Conservation (phyloP, 2,329 filamentous ascomycete genomes). For the Hypoxylon sp. region DNA sequence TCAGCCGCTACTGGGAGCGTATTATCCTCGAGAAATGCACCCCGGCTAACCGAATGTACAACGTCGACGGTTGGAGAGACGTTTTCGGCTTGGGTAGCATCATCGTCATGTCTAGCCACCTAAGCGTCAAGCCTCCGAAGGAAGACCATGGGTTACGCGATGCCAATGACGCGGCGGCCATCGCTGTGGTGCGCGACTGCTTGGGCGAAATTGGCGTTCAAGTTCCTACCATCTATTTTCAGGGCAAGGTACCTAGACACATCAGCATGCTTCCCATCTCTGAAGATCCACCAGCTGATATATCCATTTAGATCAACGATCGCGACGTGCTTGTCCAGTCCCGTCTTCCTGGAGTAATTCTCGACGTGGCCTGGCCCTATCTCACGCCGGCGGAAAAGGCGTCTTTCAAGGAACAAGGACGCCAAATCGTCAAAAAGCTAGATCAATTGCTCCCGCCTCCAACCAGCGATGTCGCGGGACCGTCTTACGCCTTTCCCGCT, state of each 20-base stretch:
- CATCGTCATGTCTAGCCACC: conserved; percentile 56
- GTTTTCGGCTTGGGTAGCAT: conserved; percentile 60
- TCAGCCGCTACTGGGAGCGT: conserved; percentile 50
- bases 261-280: not conserved
- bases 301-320: conserved; percentile 33
- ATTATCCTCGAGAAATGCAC: conserved; percentile 53
- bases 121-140: conserved; percentile 10
- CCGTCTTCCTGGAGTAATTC: conserved; percentile 41
- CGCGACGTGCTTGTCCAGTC: conserved; percentile 37
- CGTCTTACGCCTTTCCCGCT: conserved; percentile 28
- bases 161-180: conserved; percentile 38
- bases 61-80: conserved; percentile 56
- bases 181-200: conserved; percentile 20
- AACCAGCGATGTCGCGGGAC: not conserved
- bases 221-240: conserved; percentile 39
- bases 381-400: conserved; percentile 33
- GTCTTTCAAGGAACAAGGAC: conserved; percentile 41
- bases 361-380: conserved; percentile 44
- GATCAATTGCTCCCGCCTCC: conserved; percentile 10
- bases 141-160: conserved; percentile 40
- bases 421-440: conserved; percentile 34
- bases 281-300: not conserved
- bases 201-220: conserved; percentile 28
- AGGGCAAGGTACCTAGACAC: conserved; percentile 26
- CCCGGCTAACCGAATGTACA: conserved; percentile 52